Base-by-base conservation (phyloP, 2,329 filamentous ascomycete species). In the Torrubiellomyces zombiae region DNA sequence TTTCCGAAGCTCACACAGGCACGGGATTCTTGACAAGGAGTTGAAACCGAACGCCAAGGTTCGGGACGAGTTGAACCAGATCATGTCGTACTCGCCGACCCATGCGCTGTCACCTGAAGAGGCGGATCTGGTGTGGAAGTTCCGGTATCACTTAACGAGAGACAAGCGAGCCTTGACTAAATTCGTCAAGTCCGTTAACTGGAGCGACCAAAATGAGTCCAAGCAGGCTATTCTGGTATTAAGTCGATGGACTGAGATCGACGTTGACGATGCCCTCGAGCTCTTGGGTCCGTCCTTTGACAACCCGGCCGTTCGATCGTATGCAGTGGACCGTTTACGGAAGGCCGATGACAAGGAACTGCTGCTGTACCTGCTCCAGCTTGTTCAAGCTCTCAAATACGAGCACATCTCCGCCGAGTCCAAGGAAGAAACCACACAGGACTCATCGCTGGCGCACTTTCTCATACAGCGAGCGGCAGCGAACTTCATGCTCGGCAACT, bases 111-210 rank as follows among this genome's bases (percentile, higher is more conserved):
- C 73, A 2, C 70, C 82, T 0, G 85, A 94, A 45, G 89, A 98
- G 49, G 91, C 92, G 44, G 89, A 98, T 48, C 63, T 94, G 25
- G 72, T 98, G 12, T 98, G 91, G 91, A 89, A 91, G 40, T 98
- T 95, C 55, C 68, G 89, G 30, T 92, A 95, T 48, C 86, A 94
- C 47, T 54, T 98, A 13, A 89, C 85, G 1, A 67, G 83, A 29
- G 85, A 98, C 47, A 98, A 98, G 50, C 63, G 77, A 39, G 79
- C 86, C 3, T 60, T 95, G 29, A 98, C 86, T 17, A 98, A 98
- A 42, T 92, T 98, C 38, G 82, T 95, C 47, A 98, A 95, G 49
- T 94, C 86, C 1, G 86, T 94, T 19, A 85, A 91, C 37, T 98
- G 89, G 86, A 71, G 69, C 24, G 86, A 93, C 46, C 66, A 69